Evolutionary conservation across 805 yeast genomes (phyloP).

Genomic region (Yarrowia deformans): DNA sequence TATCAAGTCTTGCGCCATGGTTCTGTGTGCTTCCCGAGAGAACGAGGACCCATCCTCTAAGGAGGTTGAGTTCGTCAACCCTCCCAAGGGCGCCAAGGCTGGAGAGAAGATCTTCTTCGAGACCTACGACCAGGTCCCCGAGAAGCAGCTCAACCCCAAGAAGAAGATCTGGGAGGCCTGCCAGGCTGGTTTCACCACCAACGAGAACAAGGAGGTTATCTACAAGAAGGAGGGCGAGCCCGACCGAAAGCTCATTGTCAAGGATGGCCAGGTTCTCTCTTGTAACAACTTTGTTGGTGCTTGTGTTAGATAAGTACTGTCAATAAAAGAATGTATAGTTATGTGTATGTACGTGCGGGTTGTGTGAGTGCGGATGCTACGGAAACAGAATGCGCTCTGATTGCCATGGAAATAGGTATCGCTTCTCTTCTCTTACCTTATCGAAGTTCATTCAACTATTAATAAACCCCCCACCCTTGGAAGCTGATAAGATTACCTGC

Average conservation of each 20-base stretch:
- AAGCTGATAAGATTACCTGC: too few relatives aligned
- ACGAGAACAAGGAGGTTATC: constrained; percentile 74
- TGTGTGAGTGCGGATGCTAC: too few relatives aligned
- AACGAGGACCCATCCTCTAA: constrained; percentile 54
- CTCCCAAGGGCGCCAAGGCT: constrained; percentile 90
- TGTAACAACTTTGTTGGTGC: constrained; percentile 77
- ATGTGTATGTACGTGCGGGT: not conserved
- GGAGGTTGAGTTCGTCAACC: constrained; percentile 88
- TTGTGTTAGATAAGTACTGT: constrained; percentile 66
- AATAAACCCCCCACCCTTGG: too few relatives aligned
- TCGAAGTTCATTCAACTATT: too few relatives aligned
- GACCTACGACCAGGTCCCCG: constrained; percentile 87
- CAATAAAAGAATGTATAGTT: constrained; percentile 6
- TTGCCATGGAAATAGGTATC: too few relatives aligned
- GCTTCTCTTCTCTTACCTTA: too few relatives aligned
- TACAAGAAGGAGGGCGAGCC: constrained; percentile 80
- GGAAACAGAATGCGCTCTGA: too few relatives aligned
- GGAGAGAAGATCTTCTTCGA: constrained; percentile 98
- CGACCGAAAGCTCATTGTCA: constrained; percentile 75
- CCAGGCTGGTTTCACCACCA: constrained; percentile 90
- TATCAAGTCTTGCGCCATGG: constrained; percentile 94
- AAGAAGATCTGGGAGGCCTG: constrained; percentile 96
- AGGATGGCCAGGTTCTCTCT: constrained; percentile 78
- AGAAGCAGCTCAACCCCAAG: constrained; percentile 93
- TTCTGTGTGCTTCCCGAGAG: constrained; percentile 76